Evolutionary conservation across 495 filamentous ascomycete genomes (phyloP).

Genomic region (Tuber brumale): DNA sequence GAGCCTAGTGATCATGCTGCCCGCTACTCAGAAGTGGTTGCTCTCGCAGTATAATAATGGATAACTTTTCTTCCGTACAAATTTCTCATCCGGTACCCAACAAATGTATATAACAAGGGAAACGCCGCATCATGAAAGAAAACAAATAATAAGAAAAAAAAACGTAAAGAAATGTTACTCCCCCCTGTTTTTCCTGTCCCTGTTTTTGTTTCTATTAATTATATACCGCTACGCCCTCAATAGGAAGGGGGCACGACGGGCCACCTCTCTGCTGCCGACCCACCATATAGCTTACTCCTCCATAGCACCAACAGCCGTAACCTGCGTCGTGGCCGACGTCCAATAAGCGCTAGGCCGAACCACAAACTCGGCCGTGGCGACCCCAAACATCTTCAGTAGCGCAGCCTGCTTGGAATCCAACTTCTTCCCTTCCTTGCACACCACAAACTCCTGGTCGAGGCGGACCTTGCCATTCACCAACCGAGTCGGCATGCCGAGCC

Average conservation of each 20-base stretch:
- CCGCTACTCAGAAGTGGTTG: background rate
- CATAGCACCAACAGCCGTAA: constrained; percentile 52
- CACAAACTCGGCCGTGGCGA: constrained; percentile 80
- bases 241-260: background rate
- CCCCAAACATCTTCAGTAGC: constrained; percentile 86
- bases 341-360: constrained; percentile 72
- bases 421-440: constrained; percentile 74
- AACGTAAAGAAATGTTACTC: background rate
- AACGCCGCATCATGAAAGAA: background rate
- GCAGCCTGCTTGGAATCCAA: constrained; percentile 85
- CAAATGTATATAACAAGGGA: background rate
- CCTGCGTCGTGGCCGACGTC: constrained; percentile 53
- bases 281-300: constrained; percentile 43
- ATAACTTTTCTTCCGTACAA: background rate
- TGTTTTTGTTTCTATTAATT: background rate
- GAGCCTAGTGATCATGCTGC: background rate
- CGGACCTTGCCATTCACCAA: constrained; percentile 81
- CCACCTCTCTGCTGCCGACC: background rate
- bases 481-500: constrained; percentile 78
- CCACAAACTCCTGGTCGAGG: constrained; percentile 67
- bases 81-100: background rate
- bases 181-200: background rate
- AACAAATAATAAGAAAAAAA: background rate
- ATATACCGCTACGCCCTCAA: background rate
- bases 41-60: background rate